Conservation (phyloP, 192 early-diverging fungal species). For the Gonapodya sp. region DNA sequence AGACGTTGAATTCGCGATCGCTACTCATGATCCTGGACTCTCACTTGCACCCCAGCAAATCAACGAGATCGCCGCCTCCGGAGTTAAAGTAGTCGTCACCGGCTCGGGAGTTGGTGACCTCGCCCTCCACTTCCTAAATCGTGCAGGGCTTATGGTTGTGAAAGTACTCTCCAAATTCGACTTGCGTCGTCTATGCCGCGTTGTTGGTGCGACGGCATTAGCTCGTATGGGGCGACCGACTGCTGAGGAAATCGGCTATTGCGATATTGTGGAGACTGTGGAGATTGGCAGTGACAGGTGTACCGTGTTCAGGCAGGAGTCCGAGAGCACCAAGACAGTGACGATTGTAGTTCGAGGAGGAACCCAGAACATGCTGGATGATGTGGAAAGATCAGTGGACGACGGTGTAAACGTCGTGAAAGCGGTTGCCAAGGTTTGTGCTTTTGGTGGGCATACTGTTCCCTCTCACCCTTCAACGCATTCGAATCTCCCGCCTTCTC, state of each 20-base stretch:
- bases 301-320: conserved; percentile 93
- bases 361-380: conserved; percentile 90
- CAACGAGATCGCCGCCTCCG: conserved; percentile 81
- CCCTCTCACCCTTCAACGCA: too few species aligned
- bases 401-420: conserved; percentile 97
- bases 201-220: conserved; percentile 82
- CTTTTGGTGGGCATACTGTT: neutral
- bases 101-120: conserved; percentile 86
- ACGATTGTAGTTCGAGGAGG: conserved; percentile 95
- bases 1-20: too few species aligned
- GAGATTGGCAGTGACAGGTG: conserved; percentile 97
- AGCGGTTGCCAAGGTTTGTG: conserved; percentile 59
- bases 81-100: conserved; percentile 84
- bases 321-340: conserved; percentile 75
- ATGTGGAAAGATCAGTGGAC: conserved; percentile 93
- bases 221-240: conserved; percentile 85
- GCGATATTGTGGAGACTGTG: conserved; percentile 90
- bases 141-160: conserved; percentile 79
- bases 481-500: too few species aligned
- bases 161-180: conserved; percentile 94
- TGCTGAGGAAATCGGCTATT: conserved; percentile 95
- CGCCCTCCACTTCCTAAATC: conserved; percentile 89
- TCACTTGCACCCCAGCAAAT: conserved; percentile 35
- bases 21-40: too few species aligned
- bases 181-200: conserved; percentile 85